A percentile compares a stretch with the other conserved stretches of the same genome.
Conservation (phyloP, 2,329 filamentous ascomycete genomes). For the Diaporthe capsici region DNA sequence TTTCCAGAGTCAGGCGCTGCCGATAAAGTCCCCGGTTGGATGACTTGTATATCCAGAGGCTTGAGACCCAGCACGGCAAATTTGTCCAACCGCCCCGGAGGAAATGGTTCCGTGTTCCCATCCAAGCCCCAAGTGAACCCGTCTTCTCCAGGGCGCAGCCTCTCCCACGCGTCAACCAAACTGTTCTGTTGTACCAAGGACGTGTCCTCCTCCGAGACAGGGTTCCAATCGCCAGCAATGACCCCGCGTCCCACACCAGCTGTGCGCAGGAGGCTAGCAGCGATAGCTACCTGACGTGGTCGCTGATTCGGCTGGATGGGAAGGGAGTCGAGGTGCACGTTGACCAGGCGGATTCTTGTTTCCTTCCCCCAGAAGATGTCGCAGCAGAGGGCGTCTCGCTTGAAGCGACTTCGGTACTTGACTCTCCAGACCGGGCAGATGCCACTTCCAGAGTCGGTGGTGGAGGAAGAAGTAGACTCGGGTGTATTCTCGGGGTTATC, state of each 20-base stretch:
- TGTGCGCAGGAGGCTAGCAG: slow-evolving; percentile 46
- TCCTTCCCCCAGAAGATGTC: slow-evolving; percentile 47
- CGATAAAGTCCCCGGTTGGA: not conserved
- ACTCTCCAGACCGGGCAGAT: slow-evolving; percentile 50
- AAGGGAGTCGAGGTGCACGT: slow-evolving; percentile 57
- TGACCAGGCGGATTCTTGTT: slow-evolving; percentile 50
- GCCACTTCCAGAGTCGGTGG: not conserved
- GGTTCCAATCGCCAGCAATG: slow-evolving; percentile 58
- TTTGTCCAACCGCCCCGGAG: slow-evolving; percentile 54
- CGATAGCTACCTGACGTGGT: slow-evolving; percentile 49
- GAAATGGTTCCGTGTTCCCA: slow-evolving; percentile 49
- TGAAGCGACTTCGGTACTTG: slow-evolving; percentile 50
- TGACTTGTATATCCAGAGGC: not conserved
- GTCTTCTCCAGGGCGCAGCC: slow-evolving; percentile 47
- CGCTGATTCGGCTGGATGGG: slow-evolving; percentile 48
- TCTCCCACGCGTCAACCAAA: slow-evolving; percentile 54
- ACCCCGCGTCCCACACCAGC: slow-evolving; percentile 48
- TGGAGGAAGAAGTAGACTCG: not conserved
- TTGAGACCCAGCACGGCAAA: slow-evolving; percentile 45
- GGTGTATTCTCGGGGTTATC: not conserved
- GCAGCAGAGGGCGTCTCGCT: slow-evolving; percentile 53
- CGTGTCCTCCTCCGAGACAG: slow-evolving; percentile 53
- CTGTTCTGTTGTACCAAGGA: slow-evolving; percentile 49
- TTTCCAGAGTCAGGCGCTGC: too few species aligned
- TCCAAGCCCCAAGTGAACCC: slow-evolving; percentile 57